Percentiles rank a stretch among this genome's conserved stretches.
These are phyloP conservation scores for Aechmea fasciata DNA, from an alignment of 176 grass and related monocot species.

Conservation along the genomic window DNA sequence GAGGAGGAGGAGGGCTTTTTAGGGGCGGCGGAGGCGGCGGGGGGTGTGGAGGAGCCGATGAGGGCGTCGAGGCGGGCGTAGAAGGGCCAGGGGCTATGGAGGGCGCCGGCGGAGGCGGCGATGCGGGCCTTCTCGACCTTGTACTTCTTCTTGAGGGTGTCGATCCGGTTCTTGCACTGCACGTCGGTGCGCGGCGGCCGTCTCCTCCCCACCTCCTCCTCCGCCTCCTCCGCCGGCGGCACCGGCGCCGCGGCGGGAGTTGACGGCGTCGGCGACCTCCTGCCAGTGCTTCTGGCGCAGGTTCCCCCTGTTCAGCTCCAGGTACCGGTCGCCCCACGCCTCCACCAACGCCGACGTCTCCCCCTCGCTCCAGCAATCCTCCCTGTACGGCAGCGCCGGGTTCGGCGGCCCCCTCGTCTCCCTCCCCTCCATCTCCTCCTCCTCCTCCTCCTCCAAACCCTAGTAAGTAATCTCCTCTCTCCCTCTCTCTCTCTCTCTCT, in stretches of 20 bases:
- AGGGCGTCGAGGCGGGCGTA: slow-evolving; percentile 65
- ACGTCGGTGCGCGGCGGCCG: slow-evolving; percentile 86
- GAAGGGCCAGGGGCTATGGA: slow-evolving; percentile 56
- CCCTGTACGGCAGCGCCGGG: slow-evolving; percentile 76
- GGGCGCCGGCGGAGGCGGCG: slow-evolving; percentile 8
- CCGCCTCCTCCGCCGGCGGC: slow-evolving; percentile 28
- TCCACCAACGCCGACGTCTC: slow-evolving; percentile 74
- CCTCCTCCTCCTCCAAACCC: slow-evolving; percentile 3
- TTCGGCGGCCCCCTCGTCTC: slow-evolving; percentile 52
- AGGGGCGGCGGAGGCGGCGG: slow-evolving; percentile 11
- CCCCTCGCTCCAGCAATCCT: slow-evolving; percentile 99
- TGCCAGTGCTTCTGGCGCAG: slow-evolving; percentile 99
- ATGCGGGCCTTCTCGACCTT: slow-evolving; percentile 68
- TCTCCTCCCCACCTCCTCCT: slow-evolving; percentile 23
- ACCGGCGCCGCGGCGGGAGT: slow-evolving; percentile 44
- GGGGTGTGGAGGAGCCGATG: slow-evolving; percentile 31
- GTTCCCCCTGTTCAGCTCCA: slow-evolving; percentile 86
- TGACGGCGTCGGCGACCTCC: slow-evolving; percentile 82
- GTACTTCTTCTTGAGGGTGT: slow-evolving; percentile 99
- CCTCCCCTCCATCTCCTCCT: slow-evolving; percentile 13
- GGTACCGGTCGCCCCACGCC: slow-evolving; percentile 80
- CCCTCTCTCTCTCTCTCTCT: slow-evolving; percentile 1
- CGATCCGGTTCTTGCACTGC: slow-evolving; percentile 99
- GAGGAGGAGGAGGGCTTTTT: background rate
- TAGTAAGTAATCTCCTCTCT: slow-evolving; percentile 28